phyloP scores from a whole-genome alignment of 306 rosid species.

The Astragalus membranaceus region DNA sequence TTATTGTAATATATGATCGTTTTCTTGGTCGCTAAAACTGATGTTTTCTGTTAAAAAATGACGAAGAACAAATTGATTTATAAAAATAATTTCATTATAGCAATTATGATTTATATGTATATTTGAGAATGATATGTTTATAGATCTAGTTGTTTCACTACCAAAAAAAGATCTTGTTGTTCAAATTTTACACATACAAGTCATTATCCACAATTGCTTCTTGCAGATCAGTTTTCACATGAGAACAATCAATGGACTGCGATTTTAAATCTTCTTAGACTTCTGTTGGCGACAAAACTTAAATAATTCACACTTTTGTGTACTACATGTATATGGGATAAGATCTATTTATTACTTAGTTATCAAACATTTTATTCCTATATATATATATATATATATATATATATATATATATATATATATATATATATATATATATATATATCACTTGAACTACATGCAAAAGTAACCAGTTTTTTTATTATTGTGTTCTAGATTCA shows the following conservation, averaged over 20 bases:
- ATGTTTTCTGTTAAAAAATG: slow-evolving; percentile 3
- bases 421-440: no score
- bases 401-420: no score
- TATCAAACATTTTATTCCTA: neutral
- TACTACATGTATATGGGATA: neutral
- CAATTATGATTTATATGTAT: slow-evolving; percentile 17
- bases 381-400: no score
- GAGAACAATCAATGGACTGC: slow-evolving; percentile 34
- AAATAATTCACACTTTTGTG: neutral
- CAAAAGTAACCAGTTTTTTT: neutral
- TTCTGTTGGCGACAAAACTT: no score
- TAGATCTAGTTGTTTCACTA: slow-evolving; percentile 36
- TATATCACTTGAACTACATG: no score
- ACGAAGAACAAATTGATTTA: neutral
- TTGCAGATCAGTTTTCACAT: slow-evolving; percentile 40
- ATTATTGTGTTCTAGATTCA: no score
- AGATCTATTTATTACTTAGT: neutral
- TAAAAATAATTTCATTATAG: neutral
- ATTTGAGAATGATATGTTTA: slow-evolving; percentile 24
- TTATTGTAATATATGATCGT: no score
- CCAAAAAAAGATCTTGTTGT: no score
- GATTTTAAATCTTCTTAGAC: slow-evolving; percentile 40
- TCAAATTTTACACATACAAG: slow-evolving; percentile 22
- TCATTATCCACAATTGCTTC: slow-evolving; percentile 23
- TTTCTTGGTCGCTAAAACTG: slow-evolving; percentile 18